Evolutionary conservation across 805 yeast species (phyloP).

Genomic region (Crinitomyces ghanaensis): DNA sequence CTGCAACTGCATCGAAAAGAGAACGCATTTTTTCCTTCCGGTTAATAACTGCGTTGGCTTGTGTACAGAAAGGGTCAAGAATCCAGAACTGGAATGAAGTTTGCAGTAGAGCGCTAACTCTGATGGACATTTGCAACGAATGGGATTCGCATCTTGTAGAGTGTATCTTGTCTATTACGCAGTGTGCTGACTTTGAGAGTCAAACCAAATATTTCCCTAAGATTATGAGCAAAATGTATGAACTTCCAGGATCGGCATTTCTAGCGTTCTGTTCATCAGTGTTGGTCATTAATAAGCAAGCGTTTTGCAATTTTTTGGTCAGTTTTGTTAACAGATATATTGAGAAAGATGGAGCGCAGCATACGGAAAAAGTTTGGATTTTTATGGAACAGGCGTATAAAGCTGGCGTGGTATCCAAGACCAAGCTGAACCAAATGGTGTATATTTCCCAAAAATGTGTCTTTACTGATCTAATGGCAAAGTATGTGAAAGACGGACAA

Average conservation of each 20-base stretch:
- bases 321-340: constrained; percentile 5
- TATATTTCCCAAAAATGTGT: too few species aligned
- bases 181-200: constrained; percentile 14
- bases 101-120: constrained; percentile 3
- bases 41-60: constrained; percentile 21
- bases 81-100: constrained; percentile 25
- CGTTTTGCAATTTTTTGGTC: constrained; percentile 10
- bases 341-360: constrained; percentile 2
- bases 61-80: constrained; percentile 29
- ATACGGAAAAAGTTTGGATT: not conserved
- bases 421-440: too few species aligned
- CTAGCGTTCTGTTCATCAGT: constrained; percentile 14
- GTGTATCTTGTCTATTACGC: not conserved
- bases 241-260: constrained; percentile 9
- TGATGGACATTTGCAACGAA: not conserved
- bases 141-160: not conserved
- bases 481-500: too few species aligned
- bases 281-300: constrained; percentile 7
- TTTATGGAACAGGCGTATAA: constrained; percentile 1
- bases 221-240: constrained; percentile 3
- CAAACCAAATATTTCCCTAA: constrained; percentile 10
- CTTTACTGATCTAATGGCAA: too few species aligned
- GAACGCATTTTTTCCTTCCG: too few species aligned
- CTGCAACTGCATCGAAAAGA: too few species aligned
- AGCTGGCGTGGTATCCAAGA: constrained; percentile 2